Base-by-base conservation (phyloP, 345 rosid species). In the Schrenkiella parvula region DNA sequence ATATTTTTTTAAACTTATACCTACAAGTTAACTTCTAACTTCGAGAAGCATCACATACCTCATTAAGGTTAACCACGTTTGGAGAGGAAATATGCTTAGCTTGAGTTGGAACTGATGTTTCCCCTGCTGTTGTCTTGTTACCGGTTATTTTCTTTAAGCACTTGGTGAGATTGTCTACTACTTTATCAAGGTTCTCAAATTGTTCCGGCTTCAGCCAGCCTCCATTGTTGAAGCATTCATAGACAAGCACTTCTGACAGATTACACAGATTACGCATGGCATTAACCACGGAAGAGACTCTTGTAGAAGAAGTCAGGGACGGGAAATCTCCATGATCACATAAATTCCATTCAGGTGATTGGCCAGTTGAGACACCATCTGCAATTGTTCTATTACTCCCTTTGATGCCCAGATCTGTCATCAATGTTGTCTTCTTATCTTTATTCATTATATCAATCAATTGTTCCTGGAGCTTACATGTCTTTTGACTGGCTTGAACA, bases 201-300 rank as follows among this genome's bases (percentile, higher is more conserved):
- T 88, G 89, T 58, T 82, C 78, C 46, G 79, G 83, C 83, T 79
- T 84, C 81, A 91, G 42, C 75, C 76, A 77, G 73, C 79, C 83
- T 11, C 79, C 64, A 59, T 82, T 83, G 64, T 71, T 81, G 38
- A 83, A 87, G 80, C 86, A 86, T 54, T 87, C 82, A 82, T 61
- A 73, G 42, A 83, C 80, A 71, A 93, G 89, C 80, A 88, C 62
- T 78, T 89, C 91, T 65, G 98, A 89, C 56, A 93, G 78, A 73
- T 80, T 82, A 74, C 75, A 89, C 56, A 93, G 78, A 73, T 80
- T 82, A 74, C 75, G 84, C 87, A 88, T 72, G 37, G 92, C 79
- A 68, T 78, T 74, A 74, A 89, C 76, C 51, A 89, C 73, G 14
- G 68, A 57, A 77, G 77, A 66, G 25, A 77, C 68, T 41, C 79